Conservation (phyloP, 768 basidiomycete species). For the Calocera viscosa region DNA sequence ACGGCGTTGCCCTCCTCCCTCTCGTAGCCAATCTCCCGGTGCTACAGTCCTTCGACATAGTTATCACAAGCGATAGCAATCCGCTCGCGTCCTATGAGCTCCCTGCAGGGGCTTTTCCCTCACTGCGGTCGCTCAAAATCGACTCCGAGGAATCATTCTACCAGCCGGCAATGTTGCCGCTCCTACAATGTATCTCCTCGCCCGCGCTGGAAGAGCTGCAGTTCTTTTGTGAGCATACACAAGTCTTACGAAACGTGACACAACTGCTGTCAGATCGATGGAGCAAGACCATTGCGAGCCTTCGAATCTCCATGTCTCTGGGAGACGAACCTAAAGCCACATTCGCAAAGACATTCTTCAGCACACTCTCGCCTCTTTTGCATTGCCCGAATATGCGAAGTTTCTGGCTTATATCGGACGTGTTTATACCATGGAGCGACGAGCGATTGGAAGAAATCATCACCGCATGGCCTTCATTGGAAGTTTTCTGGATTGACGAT, state of each 20-base stretch:
- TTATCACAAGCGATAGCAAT: not conserved
- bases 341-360: not conserved
- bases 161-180: not conserved
- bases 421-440: not conserved
- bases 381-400: not conserved
- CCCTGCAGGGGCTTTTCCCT: not conserved
- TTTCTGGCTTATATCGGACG: conserved; percentile 1
- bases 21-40: not conserved
- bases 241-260: not conserved
- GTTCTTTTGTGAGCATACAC: not conserved
- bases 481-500: conserved; percentile 3
- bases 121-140: not conserved
- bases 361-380: not conserved
- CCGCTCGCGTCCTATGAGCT: not conserved
- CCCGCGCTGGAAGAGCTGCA: not conserved
- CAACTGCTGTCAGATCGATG: not conserved
- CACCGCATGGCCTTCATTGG: not conserved
- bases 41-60: not conserved
- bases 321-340: not conserved
- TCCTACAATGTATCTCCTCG: not conserved
- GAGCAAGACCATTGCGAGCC: not conserved
- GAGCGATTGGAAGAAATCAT: not conserved
- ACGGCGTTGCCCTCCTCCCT: not conserved
- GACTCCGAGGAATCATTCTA: conserved; percentile 3
- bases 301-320: not conserved